A percentile compares a stretch with the other conserved stretches of the same genome.
These are phyloP conservation scores for Pythium guiyangense DNA, from an alignment of 352 stramenopile species.

Conservation along the genomic window DNA sequence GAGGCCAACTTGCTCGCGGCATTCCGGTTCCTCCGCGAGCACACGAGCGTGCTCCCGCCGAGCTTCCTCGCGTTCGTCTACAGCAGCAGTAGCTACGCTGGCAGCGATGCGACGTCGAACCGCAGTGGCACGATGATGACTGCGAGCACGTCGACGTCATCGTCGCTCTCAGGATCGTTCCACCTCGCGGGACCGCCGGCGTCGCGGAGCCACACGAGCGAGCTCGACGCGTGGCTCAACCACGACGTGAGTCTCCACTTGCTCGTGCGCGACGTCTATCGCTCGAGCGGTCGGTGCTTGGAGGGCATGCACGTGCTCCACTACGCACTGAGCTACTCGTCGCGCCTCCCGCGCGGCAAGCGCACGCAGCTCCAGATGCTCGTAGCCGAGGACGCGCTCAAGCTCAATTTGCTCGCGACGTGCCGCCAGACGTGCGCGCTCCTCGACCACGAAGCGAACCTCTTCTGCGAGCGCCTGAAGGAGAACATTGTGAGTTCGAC, in stretches of 20 bases:
- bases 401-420: conserved; percentile 71
- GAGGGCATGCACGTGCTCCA: conserved; percentile 79
- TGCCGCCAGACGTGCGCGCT: conserved; percentile 68
- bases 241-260: conserved; percentile 85
- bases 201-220: conserved; percentile 47
- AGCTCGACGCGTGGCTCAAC: conserved; percentile 76
- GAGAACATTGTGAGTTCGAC: conserved; percentile 42
- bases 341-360: conserved; percentile 67
- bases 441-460: conserved; percentile 71
- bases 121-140: conserved; percentile 66
- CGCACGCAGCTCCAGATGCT: conserved; percentile 77
- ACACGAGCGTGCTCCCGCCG: conserved; percentile 60
- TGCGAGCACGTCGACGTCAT: conserved; percentile 64
- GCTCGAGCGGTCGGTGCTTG: conserved; percentile 67
- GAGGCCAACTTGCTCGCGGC: conserved; percentile 62
- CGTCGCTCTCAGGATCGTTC: conserved; percentile 52
- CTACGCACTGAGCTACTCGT: conserved; percentile 70
- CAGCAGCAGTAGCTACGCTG: conserved; percentile 37
- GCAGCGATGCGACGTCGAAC: conserved; percentile 42
- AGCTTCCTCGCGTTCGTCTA: conserved; percentile 52
- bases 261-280: conserved; percentile 73
- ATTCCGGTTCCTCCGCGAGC: conserved; percentile 64
- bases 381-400: conserved; percentile 69
- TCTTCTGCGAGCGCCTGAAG: conserved; percentile 66
- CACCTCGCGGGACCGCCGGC: conserved; percentile 31